These are phyloP conservation scores for Berkeleyomyces basicola DNA, from an alignment of 2,329 filamentous ascomycete species.

Conservation along the genomic window DNA sequence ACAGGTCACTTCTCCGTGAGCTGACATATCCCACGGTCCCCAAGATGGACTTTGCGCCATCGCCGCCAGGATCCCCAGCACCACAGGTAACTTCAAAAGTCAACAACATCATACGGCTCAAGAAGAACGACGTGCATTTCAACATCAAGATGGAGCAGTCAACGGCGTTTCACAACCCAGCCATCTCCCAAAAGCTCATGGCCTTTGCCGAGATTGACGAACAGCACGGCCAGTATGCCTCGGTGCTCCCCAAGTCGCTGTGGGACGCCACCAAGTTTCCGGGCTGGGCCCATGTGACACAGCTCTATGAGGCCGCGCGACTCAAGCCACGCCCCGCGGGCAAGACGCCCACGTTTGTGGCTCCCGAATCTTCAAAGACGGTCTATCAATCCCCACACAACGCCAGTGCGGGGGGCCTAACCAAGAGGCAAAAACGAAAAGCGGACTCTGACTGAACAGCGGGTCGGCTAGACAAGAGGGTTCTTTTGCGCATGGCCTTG, in stretches of 20 bases:
- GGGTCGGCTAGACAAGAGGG: neutral
- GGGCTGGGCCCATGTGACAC: slow-evolving; percentile 30
- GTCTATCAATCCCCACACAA: neutral
- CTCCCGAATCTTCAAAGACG: slow-evolving; percentile 16
- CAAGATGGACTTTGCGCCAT: slow-evolving; percentile 58
- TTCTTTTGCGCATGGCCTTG: neutral
- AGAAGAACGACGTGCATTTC: slow-evolving; percentile 61
- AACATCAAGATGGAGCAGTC: slow-evolving; percentile 56
- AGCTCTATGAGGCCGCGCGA: slow-evolving; percentile 30
- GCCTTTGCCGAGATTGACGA: slow-evolving; percentile 38
- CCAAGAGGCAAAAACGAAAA: slow-evolving; percentile 21
- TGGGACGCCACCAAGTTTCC: slow-evolving; percentile 45
- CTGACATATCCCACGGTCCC: slow-evolving; percentile 58
- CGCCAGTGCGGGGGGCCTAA: slow-evolving; percentile 16
- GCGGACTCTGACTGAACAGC: slow-evolving; percentile 15
- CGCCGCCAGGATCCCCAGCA: slow-evolving; percentile 46
- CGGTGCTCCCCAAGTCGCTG: slow-evolving; percentile 36
- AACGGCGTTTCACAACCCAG: slow-evolving; percentile 52
- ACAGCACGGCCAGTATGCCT: slow-evolving; percentile 44
- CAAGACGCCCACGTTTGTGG: slow-evolving; percentile 30
- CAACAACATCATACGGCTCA: slow-evolving; percentile 57
- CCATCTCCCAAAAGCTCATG: slow-evolving; percentile 54
- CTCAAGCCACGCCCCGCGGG: slow-evolving; percentile 29
- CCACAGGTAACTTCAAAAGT: slow-evolving; percentile 46
- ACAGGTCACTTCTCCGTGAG: slow-evolving; percentile 47